A percentile compares a stretch with the other conserved stretches of the same genome.
phyloP scores from a whole-genome alignment of 2,329 filamentous ascomycete species.

The Tolypocladium ophioglossoides region DNA sequence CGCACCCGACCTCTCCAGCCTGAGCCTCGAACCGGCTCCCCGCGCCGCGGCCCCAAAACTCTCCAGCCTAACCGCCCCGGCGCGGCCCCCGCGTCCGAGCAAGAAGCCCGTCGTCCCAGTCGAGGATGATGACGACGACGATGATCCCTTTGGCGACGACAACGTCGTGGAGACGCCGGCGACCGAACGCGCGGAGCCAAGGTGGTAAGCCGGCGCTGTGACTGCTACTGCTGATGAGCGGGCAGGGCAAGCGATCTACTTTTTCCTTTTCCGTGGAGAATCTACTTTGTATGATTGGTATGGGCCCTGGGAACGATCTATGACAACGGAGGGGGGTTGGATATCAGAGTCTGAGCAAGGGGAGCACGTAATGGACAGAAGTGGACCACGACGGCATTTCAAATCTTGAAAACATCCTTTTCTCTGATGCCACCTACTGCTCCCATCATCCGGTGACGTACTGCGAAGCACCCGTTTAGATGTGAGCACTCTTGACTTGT shows the following conservation, averaged over 20 bases:
- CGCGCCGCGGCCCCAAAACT: slow-evolving; percentile 23
- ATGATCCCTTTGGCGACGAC: slow-evolving; percentile 76
- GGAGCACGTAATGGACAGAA: too few relatives aligned
- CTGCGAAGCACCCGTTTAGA: background rate
- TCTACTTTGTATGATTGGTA: background rate
- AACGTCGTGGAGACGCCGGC: slow-evolving; percentile 49
- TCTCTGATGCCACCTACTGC: background rate
- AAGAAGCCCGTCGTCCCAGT: slow-evolving; percentile 15
- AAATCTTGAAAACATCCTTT: background rate
- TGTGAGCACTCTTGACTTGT: background rate
- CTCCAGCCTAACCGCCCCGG: background rate
- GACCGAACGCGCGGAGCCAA: slow-evolving; percentile 17
- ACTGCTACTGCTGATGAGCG: background rate
- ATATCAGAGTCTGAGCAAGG: too few relatives aligned
- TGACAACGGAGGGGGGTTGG: background rate
- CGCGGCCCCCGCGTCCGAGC: background rate
- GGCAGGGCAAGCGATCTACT: background rate
- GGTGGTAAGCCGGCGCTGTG: slow-evolving; percentile 13
- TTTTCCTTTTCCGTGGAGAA: background rate
- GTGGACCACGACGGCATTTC: background rate
- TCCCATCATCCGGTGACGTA: background rate
- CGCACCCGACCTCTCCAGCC: slow-evolving; percentile 31
- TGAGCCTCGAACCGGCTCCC: slow-evolving; percentile 29
- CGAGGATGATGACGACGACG: slow-evolving; percentile 51
- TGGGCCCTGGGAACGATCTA: background rate